Evolutionary conservation across 2,329 filamentous ascomycete genomes (phyloP).

Genomic region (Nothopassalora personata): DNA sequence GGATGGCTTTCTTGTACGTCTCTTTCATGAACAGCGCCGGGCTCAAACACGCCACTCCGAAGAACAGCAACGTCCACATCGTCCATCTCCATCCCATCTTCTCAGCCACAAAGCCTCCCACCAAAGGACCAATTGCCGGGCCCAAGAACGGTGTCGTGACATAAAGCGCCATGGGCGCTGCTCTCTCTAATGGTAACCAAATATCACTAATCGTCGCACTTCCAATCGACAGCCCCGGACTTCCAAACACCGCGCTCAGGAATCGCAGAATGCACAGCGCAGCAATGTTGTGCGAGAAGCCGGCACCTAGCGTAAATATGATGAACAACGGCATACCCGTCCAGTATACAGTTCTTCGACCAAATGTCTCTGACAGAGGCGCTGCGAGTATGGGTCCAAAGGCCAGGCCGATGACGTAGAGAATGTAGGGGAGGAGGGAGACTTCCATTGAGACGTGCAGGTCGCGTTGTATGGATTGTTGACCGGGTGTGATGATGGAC

Average conservation of each 20-base stretch:
- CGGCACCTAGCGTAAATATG: constrained; percentile 54
- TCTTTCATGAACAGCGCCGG: constrained; percentile 26
- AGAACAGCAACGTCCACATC: constrained; percentile 27
- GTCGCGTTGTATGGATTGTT: constrained; percentile 42
- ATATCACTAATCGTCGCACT: constrained; percentile 19
- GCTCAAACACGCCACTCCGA: constrained; percentile 21
- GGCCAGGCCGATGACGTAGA: constrained; percentile 57
- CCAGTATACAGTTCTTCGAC: constrained; percentile 51
- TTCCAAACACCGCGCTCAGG: constrained; percentile 68
- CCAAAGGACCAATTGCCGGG: constrained; percentile 22
- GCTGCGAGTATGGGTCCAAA: constrained; percentile 48
- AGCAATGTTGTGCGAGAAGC: constrained; percentile 48
- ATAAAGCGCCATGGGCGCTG: constrained; percentile 14
- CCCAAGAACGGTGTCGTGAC: constrained; percentile 10
- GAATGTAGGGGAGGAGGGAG: constrained; percentile 53
- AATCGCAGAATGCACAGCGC: constrained; percentile 54
- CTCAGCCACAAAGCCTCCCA: constrained; percentile 32
- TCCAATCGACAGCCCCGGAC: constrained; percentile 43
- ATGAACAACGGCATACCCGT: constrained; percentile 44
- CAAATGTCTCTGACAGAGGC: constrained; percentile 33
- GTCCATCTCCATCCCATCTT: constrained; percentile 33
- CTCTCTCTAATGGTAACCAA: constrained; percentile 15
- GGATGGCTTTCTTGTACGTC: constrained; percentile 30
- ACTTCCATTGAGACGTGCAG: constrained; percentile 53
- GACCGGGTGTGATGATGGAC: constrained; percentile 17